Percentiles rank a stretch among this genome's conserved stretches.
Evolutionary conservation across 805 yeast genomes (phyloP).

Genomic region (Metschnikowia chrysomelidarum): DNA sequence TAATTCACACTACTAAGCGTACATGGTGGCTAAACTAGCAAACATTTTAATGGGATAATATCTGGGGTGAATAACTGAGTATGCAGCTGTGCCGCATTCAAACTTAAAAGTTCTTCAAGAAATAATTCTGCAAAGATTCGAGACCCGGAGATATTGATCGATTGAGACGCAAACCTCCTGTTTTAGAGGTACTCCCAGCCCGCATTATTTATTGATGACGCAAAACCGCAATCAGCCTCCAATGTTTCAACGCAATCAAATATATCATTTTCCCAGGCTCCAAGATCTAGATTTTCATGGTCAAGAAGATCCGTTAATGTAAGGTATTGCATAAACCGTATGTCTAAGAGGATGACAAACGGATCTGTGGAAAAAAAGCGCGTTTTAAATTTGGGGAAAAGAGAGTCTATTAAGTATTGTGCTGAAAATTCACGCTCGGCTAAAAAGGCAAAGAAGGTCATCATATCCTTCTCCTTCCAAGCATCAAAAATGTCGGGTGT

Average conservation of each 20-base stretch:
- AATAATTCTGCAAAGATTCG: too few relatives aligned
- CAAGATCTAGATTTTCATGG: constrained; percentile 7
- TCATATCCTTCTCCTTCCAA: constrained; percentile 2
- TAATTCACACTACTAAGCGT: too few relatives aligned
- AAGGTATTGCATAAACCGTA: constrained; percentile 4
- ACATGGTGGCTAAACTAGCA: too few relatives aligned
- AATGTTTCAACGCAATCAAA: constrained; percentile 4
- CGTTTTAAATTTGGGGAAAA: constrained; percentile 2
- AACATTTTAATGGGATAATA: too few relatives aligned
- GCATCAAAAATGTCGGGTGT: not conserved
- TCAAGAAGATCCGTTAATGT: constrained; percentile 3
- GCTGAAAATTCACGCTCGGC: constrained; percentile 5
- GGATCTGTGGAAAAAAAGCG: constrained; percentile 4
- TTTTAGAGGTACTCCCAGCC: too few relatives aligned
- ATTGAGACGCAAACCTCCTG: too few relatives aligned
- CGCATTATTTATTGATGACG: too few relatives aligned
- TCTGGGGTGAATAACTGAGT: too few relatives aligned
- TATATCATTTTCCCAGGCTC: constrained; percentile 8
- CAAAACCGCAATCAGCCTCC: constrained; percentile 5
- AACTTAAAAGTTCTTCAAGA: too few relatives aligned
- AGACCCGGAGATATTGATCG: too few relatives aligned
- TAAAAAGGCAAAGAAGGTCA: constrained; percentile 1
- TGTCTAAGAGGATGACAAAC: not conserved
- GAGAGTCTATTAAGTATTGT: constrained; percentile 5
- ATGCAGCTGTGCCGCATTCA: too few relatives aligned